These are phyloP conservation scores for Stemphylium lycopersici DNA, from an alignment of 2,329 filamentous ascomycete genomes.

Conservation along the genomic window DNA sequence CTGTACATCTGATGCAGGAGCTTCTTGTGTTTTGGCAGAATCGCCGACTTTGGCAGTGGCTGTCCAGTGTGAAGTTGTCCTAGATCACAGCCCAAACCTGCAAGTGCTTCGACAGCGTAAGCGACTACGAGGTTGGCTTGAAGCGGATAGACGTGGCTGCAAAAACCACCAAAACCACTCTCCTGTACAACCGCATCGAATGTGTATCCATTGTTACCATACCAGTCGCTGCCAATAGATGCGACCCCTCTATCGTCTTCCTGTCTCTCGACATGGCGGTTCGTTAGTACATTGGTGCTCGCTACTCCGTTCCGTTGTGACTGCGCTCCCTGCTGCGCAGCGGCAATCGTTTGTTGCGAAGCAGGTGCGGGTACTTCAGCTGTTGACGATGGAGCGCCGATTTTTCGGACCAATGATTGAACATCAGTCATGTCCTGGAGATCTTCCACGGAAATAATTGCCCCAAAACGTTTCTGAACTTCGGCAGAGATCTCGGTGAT, in stretches of 20 bases:
- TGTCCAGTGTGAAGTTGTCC: background rate
- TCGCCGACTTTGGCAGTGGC: background rate
- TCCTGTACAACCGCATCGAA: background rate
- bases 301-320: background rate
- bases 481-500: conserved; percentile 14
- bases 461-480: background rate
- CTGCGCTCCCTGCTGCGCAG: background rate
- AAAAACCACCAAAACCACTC: conserved; percentile 9
- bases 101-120: conserved; percentile 19
- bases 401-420: background rate
- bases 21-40: conserved; percentile 5
- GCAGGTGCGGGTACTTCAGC: background rate
- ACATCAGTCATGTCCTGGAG: background rate
- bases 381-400: background rate
- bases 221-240: conserved; percentile 7
- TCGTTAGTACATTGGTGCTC: no score
- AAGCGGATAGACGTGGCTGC: background rate
- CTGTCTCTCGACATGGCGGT: no score
- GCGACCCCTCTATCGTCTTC: no score
- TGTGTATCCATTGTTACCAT: background rate
- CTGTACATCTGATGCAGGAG: conserved; percentile 6
- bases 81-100: conserved; percentile 10
- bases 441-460: background rate
- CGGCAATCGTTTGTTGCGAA: background rate
- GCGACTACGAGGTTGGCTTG: conserved; percentile 16